Evolutionary conservation across 768 basidiomycete genomes (phyloP), one percentile per base, ranked within the genome.

Genomic region (Imleria badia): DNA sequence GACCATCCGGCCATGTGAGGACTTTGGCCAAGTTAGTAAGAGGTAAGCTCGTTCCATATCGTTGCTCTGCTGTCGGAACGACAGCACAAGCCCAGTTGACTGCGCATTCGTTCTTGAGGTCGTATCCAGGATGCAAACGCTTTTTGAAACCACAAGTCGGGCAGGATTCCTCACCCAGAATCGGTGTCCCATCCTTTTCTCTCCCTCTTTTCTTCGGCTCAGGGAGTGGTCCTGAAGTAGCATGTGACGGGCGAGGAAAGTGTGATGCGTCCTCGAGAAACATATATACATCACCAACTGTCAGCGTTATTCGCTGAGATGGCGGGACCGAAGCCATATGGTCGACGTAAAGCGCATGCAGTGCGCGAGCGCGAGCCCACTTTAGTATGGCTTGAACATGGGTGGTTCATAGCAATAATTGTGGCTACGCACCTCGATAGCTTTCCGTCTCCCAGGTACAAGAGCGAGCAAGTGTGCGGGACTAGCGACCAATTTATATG

Each of bases 341-440:
- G n/a, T 71, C 60, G 11, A 70, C 60, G 49, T 80, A 80, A 26
- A 74, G 72, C 9, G 63, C 62, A 22, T 69, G 71, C 14, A 80
- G 57, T 19, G 73, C 70, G n/a, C 72, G 72, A 31, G 79, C 77
- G 6, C 80, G 73, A 15, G 65, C 72, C 78, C 77, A 78, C 80
- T 81, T 58, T 31, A 35, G 10, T 11, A 30, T 23, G 6, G 10
- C 20, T 47, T 63, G 36, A 61, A 48, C 22, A 55, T 9, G 22
- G 30, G 15, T 26, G 11, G 17, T 15, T 40, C 13, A 39, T 34
- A 19, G 41, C 12, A 31, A 22, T 11, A 50, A 42, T n/a, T 35
- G 23, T n/a, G 30, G 29, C 3, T 38, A 61, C 75, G 35, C 30
- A 79, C 79, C 70, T 80, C 80, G 5, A 81, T 71, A 2, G 79